Conservation (phyloP, 83 land plant species). For the Larix sibirica region DNA sequence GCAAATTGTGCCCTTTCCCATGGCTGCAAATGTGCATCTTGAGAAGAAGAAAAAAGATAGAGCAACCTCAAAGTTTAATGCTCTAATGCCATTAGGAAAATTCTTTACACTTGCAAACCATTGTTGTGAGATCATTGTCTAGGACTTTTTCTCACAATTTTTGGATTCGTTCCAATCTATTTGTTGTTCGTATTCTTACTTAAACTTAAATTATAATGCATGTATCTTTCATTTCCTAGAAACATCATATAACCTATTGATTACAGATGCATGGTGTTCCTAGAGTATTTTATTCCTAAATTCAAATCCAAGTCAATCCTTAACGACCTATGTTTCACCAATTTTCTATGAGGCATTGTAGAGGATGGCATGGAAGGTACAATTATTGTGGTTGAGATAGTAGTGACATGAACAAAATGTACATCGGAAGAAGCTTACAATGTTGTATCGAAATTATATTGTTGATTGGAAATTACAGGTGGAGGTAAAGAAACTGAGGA, state of each 20-base stretch:
- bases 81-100: constrained; percentile 59
- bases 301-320: constrained; percentile 55
- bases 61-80: constrained; percentile 24
- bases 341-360: constrained; percentile 16
- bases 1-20: constrained; percentile 43
- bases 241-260: constrained; percentile 60
- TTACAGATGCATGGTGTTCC: constrained; percentile 67
- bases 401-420: neutral
- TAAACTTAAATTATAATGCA: constrained; percentile 11
- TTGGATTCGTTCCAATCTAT: constrained; percentile 83
- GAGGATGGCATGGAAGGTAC: constrained; percentile 8
- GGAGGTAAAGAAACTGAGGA: no score
- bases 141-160: constrained; percentile 31
- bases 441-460: no score
- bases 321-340: constrained; percentile 22
- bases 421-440: constrained; percentile 16
- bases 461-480: no score
- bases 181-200: constrained; percentile 58
- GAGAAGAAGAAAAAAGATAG: constrained; percentile 17
- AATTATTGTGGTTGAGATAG: constrained; percentile 3
- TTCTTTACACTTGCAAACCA: constrained; percentile 68
- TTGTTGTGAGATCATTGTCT: constrained; percentile 39
- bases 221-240: constrained; percentile 71
- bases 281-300: constrained; percentile 67
- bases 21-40: constrained; percentile 21